phyloP scores from a whole-genome alignment of 306 rosid species.

The Sesbania bispinosa region DNA sequence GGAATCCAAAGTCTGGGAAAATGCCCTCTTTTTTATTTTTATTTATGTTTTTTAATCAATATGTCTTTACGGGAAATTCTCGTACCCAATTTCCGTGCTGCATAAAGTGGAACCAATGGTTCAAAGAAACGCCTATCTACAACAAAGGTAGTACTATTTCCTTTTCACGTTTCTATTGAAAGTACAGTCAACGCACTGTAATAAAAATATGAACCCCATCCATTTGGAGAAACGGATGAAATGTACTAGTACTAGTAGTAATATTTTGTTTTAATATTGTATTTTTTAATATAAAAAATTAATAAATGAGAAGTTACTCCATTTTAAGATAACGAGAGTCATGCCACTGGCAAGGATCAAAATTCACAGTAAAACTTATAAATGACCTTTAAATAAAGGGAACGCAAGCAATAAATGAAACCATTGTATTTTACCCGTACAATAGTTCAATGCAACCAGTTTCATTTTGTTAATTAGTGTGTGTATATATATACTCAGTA shows the following conservation, averaged over 20 bases:
- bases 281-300: too few relatives aligned
- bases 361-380: background rate
- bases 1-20: slow-evolving; percentile 32
- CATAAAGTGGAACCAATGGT: slow-evolving; percentile 21
- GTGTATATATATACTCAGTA: too few relatives aligned
- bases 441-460: background rate
- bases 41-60: background rate
- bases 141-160: slow-evolving; percentile 24
- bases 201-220: background rate
- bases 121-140: slow-evolving; percentile 32
- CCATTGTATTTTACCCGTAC: background rate
- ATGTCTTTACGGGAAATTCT: slow-evolving; percentile 25
- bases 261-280: too few relatives aligned
- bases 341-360: background rate
- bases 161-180: slow-evolving; percentile 13
- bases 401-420: background rate
- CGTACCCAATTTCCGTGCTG: slow-evolving; percentile 32
- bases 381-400: too few relatives aligned
- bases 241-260: too few relatives aligned
- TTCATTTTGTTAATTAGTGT: background rate
- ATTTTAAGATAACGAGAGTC: background rate
- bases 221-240: background rate
- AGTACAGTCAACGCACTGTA: background rate
- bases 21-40: background rate
- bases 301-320: background rate